Base-by-base conservation (phyloP, 2,329 filamentous ascomycete genomes). In the Microdochium bolleyi region DNA sequence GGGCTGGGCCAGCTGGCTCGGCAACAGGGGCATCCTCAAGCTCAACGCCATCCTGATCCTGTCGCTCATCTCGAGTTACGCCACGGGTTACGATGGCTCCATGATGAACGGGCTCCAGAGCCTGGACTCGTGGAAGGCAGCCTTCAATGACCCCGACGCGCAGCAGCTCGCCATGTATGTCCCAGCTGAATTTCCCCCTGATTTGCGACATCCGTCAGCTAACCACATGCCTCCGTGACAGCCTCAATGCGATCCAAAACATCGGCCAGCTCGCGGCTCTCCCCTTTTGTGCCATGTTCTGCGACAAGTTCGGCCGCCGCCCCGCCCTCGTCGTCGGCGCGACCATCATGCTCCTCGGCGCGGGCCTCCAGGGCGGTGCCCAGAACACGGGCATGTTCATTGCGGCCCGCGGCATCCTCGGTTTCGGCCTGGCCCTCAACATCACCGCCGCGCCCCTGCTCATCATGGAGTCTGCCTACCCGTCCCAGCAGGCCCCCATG, bases 331-430 rank as follows among this genome's bases (percentile, higher is more conserved):
- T 70, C 13, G 60, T 59, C 57, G 72, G 66, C 21, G 61, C 61
- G 7, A 59, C 66, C 38, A 61, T 73, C 34, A 70, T 69, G 3
- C 57, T 74, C 24, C 50, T 74, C 19, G 72, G 67, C 1, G 65
- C 72, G 2, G 57, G 72, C 8, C 56, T 76, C 10, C 73, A 75
- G 55, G 66, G 67, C 0, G 70, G 70, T 0, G 67, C 73, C 0
- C 72, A 75, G 53, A 70, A 74, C 53, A 67, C 72, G 9, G 72
- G 63, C 52, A 74, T 74, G 71, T 76, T 75, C 55, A 67, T 72
- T 37, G 57, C 67, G 9, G 66, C 62, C 1, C 64, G 74, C 11
- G 66, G 73, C 11, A 61, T 75, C 14, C 57, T 76, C 21, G 73
- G 73, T 1, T 66, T 72, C 37, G 73, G 73, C 1, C 62, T 62